Evolutionary conservation across 768 basidiomycete species (phyloP), one percentile per base, ranked within the genome.

Genomic region (Trametes gibbosa): DNA sequence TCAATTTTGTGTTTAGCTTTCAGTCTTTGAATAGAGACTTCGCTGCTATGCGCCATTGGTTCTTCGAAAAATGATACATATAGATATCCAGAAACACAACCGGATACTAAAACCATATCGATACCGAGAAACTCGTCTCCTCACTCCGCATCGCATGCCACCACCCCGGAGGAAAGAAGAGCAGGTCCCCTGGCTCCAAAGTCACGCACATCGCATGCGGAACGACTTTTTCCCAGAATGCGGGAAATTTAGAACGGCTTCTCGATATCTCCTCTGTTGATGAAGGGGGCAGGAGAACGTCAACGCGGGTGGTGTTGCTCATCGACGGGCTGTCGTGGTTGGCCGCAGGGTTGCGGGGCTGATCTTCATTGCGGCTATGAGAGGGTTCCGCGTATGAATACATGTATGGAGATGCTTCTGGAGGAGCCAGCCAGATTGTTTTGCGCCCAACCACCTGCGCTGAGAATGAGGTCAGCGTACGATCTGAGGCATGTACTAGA

Each of bases 131-230:
- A 74, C 92, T 93, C 39, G 79, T 84, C 23, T 82, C 81, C 74
- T 92, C 90, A 71, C 85, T 87, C 63, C 86, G 83, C 89, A 93
- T 90, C 17, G 87, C 89, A 72, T 96, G 93, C 93, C 93, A 96
- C 93, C 93, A 96, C 27, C 90, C 86, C 4, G 90, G 89, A 19
- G 96, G 96, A 64, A 98, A 87, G 69, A 90, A 89, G 45, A 98
- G 75, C 43, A 95, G 56, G 72, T 98, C 96, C 0, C 95, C 96
- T 1, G 94, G 86, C 53, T 79, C 75, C 1, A 98, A 77, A 1
- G 84, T 84, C 32, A 81, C 81, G 48, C 77, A 77, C 72, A 81
- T 78, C 1, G 93, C 87, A 21, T 74, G 50, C 8, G 84, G 84
- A 23, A 81, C 79, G 21, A 87, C 91, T 0, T 79, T 58, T 17